These are phyloP conservation scores for Paraconiothyrium brasiliense DNA, from an alignment of 2,329 filamentous ascomycete genomes.

Conservation along the genomic window DNA sequence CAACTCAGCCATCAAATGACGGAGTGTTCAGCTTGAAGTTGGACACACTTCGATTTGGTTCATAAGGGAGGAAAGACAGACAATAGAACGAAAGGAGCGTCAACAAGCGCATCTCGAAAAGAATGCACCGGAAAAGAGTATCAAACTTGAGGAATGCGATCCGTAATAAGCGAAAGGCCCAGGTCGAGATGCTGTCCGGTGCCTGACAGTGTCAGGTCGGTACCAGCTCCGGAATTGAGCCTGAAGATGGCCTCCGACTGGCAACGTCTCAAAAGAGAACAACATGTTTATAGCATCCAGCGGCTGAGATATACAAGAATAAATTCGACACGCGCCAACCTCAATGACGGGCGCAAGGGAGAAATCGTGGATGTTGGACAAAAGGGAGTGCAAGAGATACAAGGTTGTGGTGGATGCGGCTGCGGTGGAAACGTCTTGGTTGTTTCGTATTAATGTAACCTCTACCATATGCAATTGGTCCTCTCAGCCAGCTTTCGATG, in stretches of 20 bases:
- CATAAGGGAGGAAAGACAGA: conserved; percentile 17
- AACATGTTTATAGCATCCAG: background rate
- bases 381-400: conserved; percentile 9
- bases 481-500: background rate
- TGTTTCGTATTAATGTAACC: conserved; percentile 6
- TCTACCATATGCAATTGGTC: conserved; percentile 9
- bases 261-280: conserved; percentile 35
- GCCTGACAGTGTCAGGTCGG: conserved; percentile 27
- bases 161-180: conserved; percentile 22
- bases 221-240: conserved; percentile 32
- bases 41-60: background rate
- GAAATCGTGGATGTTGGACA: conserved; percentile 29
- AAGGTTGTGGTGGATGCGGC: conserved; percentile 19
- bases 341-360: conserved; percentile 27
- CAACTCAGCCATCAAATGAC: conserved; percentile 35
- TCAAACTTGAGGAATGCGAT: conserved; percentile 21
- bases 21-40: conserved; percentile 15
- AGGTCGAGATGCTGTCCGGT: conserved; percentile 22
- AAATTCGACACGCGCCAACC: conserved; percentile 28
- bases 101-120: conserved; percentile 31
- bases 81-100: conserved; percentile 16
- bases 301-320: conserved; percentile 8
- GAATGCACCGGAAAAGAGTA: conserved; percentile 21
- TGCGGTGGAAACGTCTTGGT: conserved; percentile 19
- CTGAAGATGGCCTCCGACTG: conserved; percentile 38